Conservation (phyloP, 768 basidiomycete genomes). For the Coprinopsis sp. region DNA sequence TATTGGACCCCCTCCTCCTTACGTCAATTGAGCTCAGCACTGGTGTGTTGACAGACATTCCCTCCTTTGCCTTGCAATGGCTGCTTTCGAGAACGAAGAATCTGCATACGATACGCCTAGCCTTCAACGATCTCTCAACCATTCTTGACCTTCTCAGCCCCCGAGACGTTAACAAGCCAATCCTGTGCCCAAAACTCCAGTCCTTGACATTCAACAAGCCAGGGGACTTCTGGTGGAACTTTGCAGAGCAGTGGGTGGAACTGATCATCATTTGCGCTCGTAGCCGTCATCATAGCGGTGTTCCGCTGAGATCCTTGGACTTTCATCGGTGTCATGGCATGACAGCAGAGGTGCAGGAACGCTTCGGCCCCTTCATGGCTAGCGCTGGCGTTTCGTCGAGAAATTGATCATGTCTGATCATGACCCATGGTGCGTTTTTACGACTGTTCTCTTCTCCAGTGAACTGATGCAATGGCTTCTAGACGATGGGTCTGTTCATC, state of each 20-base stretch:
- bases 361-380: neutral
- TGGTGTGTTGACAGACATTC: slow-evolving; percentile 24
- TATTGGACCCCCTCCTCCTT: slow-evolving; percentile 20
- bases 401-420: no score
- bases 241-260: slow-evolving; percentile 26
- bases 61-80: slow-evolving; percentile 4
- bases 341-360: slow-evolving; percentile 1
- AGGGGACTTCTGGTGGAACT: slow-evolving; percentile 30
- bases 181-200: slow-evolving; percentile 23
- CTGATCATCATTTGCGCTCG: slow-evolving; percentile 15
- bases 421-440: no score
- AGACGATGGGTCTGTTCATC: no score
- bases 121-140: slow-evolving; percentile 26
- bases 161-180: neutral
- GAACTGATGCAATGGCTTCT: no score
- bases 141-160: slow-evolving; percentile 20
- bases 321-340: slow-evolving; percentile 26
- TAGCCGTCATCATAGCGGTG: slow-evolving; percentile 11
- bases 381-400: no score
- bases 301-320: slow-evolving; percentile 19
- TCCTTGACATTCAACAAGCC: slow-evolving; percentile 28
- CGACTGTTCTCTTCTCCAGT: no score
- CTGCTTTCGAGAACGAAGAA: slow-evolving; percentile 17
- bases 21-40: slow-evolving; percentile 29
- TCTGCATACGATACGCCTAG: slow-evolving; percentile 22